A percentile compares a stretch with the other conserved stretches of the same genome.
Conservation (phyloP, 2,329 filamentous ascomycete species). For the Diaporthe longicolla region DNA sequence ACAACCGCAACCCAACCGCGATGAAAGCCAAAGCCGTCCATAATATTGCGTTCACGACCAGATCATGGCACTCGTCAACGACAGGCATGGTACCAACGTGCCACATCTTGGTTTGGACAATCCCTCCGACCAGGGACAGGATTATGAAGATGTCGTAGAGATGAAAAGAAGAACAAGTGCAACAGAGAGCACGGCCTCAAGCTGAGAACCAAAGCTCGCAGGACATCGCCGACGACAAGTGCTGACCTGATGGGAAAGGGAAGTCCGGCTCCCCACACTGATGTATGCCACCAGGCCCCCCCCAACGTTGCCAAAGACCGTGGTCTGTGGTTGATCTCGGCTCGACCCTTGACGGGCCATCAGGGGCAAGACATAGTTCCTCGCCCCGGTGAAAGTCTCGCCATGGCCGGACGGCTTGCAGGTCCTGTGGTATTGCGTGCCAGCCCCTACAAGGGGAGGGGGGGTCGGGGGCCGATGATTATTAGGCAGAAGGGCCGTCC, state of each 20-base stretch:
- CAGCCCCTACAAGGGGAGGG: not conserved
- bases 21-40: constrained; percentile 45
- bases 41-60: constrained; percentile 43
- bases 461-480: not conserved
- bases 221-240: not conserved
- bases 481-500: constrained; percentile 29
- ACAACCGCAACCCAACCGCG: constrained; percentile 42
- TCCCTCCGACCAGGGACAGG: not conserved
- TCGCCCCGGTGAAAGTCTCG: not conserved
- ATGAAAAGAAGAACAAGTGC: not conserved
- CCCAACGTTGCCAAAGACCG: constrained; percentile 8
- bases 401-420: constrained; percentile 19
- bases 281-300: constrained; percentile 5
- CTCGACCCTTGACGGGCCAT: constrained; percentile 6
- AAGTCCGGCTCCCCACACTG: constrained; percentile 13
- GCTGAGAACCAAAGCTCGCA: not conserved
- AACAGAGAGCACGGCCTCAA: not conserved
- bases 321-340: constrained; percentile 18
- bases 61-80: constrained; percentile 39
- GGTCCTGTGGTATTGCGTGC: not conserved
- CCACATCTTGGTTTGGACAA: constrained; percentile 31
- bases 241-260: constrained; percentile 7
- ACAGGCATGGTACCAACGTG: constrained; percentile 37
- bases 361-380: constrained; percentile 2
- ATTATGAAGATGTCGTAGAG: not conserved